These are phyloP conservation scores for Salvia sclarea DNA, from an alignment of 305 asterid species.

Conservation along the genomic window DNA sequence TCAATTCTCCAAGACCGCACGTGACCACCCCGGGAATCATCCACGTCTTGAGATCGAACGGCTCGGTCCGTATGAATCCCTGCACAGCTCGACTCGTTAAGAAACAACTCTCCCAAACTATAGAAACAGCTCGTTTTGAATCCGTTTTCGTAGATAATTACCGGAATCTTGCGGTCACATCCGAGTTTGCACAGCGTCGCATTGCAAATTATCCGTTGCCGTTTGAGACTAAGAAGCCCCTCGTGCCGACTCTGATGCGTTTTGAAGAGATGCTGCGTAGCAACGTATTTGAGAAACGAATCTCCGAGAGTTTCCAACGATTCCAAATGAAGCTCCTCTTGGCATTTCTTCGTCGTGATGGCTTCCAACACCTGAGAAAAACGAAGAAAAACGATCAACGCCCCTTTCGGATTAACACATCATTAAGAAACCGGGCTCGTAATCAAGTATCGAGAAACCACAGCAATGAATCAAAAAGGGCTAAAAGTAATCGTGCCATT, in stretches of 20 bases:
- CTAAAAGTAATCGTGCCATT: neutral
- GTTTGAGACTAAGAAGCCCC: constrained; percentile 62
- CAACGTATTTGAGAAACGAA: constrained; percentile 75
- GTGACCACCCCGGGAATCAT: no score
- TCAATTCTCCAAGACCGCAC: neutral
- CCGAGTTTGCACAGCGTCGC: constrained; percentile 76
- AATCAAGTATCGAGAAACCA: no score
- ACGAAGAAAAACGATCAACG: no score
- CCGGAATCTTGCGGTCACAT: constrained; percentile 65
- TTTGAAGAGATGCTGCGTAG: constrained; percentile 60
- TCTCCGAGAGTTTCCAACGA: constrained; percentile 90
- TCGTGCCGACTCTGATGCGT: constrained; percentile 60
- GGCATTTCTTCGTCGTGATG: constrained; percentile 74
- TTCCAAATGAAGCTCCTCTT: constrained; percentile 68
- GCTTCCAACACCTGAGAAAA: constrained; percentile 75
- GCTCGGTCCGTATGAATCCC: no score
- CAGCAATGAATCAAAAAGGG: no score
- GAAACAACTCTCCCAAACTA: neutral
- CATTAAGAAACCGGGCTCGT: no score
- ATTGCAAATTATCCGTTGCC: constrained; percentile 55
- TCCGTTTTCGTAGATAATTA: constrained; percentile 28
- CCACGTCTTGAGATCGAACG: no score
- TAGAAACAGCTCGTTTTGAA: neutral
- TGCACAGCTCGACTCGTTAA: neutral
- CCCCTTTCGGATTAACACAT: no score